phyloP scores from a whole-genome alignment of 2,329 filamentous ascomycete species.

The Penicillium sp. region DNA sequence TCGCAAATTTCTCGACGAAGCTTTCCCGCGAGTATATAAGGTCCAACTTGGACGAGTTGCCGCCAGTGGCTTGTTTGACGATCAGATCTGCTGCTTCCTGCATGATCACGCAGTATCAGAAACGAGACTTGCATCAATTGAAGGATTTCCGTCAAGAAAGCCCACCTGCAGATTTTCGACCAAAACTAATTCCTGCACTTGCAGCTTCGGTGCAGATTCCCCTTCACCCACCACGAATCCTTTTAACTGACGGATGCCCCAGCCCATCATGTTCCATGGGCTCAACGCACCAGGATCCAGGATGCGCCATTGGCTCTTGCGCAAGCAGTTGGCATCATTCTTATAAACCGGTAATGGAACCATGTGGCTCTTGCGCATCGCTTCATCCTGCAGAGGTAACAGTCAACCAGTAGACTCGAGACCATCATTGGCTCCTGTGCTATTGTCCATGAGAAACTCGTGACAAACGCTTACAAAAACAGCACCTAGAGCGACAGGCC shows the following conservation, averaged over 20 bases:
- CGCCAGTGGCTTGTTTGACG: conserved; percentile 39
- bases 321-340: conserved; percentile 61
- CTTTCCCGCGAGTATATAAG: conserved; percentile 61
- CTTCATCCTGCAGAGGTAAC: conserved; percentile 52
- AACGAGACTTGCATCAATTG: background rate
- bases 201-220: conserved; percentile 32
- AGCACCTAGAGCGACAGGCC: conserved; percentile 70
- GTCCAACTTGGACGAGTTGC: conserved; percentile 53
- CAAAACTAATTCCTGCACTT: conserved; percentile 43
- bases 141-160: background rate
- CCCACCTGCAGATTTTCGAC: conserved; percentile 54
- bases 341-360: conserved; percentile 67
- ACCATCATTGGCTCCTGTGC: too few relatives aligned
- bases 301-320: conserved; percentile 59
- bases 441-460: too few relatives aligned
- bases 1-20: conserved; percentile 56
- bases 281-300: conserved; percentile 43
- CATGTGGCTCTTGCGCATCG: conserved; percentile 62
- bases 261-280: conserved; percentile 65
- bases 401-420: background rate
- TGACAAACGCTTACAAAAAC: conserved; percentile 52
- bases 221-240: conserved; percentile 46
- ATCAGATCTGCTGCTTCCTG: conserved; percentile 53
- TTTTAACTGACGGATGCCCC: conserved; percentile 67
- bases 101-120: background rate